Conservation (phyloP, 148 eudicot species). For the Camellia granthamiana region DNA sequence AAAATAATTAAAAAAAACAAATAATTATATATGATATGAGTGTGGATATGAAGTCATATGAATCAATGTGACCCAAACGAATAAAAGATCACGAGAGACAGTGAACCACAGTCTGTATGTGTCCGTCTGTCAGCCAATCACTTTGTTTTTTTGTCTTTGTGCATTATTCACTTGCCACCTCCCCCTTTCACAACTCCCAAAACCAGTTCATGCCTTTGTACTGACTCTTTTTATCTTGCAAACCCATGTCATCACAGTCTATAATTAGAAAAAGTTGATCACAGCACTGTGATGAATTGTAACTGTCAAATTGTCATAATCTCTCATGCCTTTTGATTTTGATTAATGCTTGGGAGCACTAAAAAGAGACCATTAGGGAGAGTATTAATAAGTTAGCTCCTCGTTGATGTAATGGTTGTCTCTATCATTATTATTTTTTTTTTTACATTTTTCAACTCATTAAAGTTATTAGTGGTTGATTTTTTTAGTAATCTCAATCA, state of each 20-base stretch:
- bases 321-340: background rate
- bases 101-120: background rate
- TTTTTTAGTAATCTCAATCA: too few relatives aligned
- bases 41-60: conserved; percentile 7
- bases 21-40: too few relatives aligned
- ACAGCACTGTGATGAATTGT: background rate
- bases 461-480: too few relatives aligned
- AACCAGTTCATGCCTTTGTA: background rate
- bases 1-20: too few relatives aligned
- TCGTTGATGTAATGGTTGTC: too few relatives aligned
- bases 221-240: too few relatives aligned
- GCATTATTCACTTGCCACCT: conserved; percentile 6
- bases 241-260: too few relatives aligned
- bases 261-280: background rate
- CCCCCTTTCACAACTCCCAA: background rate
- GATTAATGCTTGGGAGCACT: too few relatives aligned
- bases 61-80: conserved; percentile 39
- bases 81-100: conserved; percentile 7
- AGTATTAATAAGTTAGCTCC: too few relatives aligned
- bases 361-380: too few relatives aligned
- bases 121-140: background rate
- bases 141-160: background rate
- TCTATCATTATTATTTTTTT: too few relatives aligned
- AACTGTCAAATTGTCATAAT: background rate
- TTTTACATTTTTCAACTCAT: too few relatives aligned